Base-by-base conservation (phyloP, 306 rosid genomes). In the Cucurbita ficifolia region DNA sequence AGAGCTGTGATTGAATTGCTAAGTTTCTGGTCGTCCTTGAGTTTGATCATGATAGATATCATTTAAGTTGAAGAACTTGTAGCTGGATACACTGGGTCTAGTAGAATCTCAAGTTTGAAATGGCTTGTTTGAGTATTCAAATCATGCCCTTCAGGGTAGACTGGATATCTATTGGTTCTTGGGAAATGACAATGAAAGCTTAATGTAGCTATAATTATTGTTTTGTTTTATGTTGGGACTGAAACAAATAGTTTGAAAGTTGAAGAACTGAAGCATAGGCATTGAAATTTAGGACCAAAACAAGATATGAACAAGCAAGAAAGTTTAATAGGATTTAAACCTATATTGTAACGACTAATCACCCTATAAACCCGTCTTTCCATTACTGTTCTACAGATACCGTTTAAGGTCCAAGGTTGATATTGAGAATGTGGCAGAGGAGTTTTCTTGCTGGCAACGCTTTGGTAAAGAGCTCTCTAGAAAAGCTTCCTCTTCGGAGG, bases 371-470 rank as follows among this genome's bases (percentile, higher is more conserved):
- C n/a, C 9, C 2, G n/a, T 72, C 11, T 35, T 64, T 65, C 5
- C 53, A 11, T 65, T 40, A 65, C 33, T 65, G n/a, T 3, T 72
- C n/a, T n/a, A 73, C 84, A 94, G 97, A 78, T 94, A 90, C 74
- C 88, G 98, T 17, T 69, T 94, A 86, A 90, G 98, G 88, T 83
- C 98, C 39, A 90, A 94, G 92, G 97, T 94, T 81, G 96, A 90
- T 78, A 94, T 90, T 83, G 97, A 94, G 64, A 81, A 89, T 82
- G 82, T 90, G 61, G 79, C 87, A 19, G 76, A 74, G 22, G 88
- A 87, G 18, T 90, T 86, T 79, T 80, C 83, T 35, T 94, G 98
- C 81, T 94, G 98, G 98, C 98, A 94, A 82, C 83, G 86, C 24
- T 94, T 77, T 79, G 92, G 94, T 76, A 74, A 77, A 77, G 79